Base-by-base conservation (phyloP, 176 grass and related monocot genomes). In the Dendrocalamus sinicus region DNA sequence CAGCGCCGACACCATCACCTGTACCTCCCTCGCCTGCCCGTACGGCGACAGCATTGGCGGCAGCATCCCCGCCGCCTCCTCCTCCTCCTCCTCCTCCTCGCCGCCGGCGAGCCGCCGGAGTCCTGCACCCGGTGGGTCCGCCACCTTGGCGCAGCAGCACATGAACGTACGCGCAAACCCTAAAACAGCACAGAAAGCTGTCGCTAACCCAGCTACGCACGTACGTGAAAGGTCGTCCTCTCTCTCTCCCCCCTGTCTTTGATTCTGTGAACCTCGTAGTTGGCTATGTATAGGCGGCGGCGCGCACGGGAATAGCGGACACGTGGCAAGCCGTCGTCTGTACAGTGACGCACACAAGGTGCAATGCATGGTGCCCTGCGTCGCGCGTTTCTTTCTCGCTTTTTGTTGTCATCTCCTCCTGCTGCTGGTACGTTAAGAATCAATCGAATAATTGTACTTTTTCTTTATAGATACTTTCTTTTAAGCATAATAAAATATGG, bases 1-100 rank as follows among this genome's bases (percentile, higher is more conserved):
- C 51, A 95, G 75, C 22, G 93, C 90, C 2, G 86, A 86, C 4
- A 95, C 93, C 88, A 95, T 95, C 19, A 58, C 9, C 1, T 76
- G 43, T 71, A 84, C 90, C 88, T 95, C 93, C 60, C 44, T 65
- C 39, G 32, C 88, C 43, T 84, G 81, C 11, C 82, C 70, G 46
- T 82, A 15, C 24, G 46, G 57, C n/a, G 88, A 85, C 70, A 93
- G 16, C 81, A 93, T 85, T 1, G 23, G 20, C 39, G 54, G 8
- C 17, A 20, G 24, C 22, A 41, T 3, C 32, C 28, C 1, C 2
- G 52, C 43, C 37, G 19, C 0, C 2, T 0, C 4, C 8, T 24
- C 24, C 2, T 32, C 30, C 30, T 30, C 30, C 1, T 14, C 39
- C 13, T 70, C 52, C 1, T 41, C 63, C 9, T 43, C 75, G 3